Conservation (phyloP, 371 early-diverging fungal genomes). For the Rhizopus arrhizus region DNA sequence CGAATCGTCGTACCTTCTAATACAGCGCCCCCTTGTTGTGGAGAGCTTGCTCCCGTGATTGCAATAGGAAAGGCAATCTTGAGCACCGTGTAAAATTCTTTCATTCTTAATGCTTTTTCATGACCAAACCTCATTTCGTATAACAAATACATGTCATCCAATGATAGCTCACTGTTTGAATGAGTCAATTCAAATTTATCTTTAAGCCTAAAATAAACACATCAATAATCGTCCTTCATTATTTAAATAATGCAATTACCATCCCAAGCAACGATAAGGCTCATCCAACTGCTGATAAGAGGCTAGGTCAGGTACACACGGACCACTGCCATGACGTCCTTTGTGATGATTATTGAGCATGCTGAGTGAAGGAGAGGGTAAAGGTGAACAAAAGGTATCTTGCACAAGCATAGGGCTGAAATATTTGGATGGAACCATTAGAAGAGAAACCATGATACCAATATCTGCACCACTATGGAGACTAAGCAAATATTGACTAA, state of each 20-base stretch:
- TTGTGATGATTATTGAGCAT: conserved; percentile 1
- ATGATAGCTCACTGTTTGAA: conserved; percentile 21
- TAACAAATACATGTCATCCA: conserved; percentile 37
- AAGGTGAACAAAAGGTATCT: neutral
- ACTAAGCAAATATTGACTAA: conserved; percentile 50
- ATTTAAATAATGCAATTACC: conserved; percentile 15
- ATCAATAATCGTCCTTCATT: too few relatives aligned
- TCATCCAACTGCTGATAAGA: conserved; percentile 36
- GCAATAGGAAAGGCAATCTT: conserved; percentile 39
- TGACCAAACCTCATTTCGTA: conserved; percentile 37
- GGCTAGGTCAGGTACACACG: conserved; percentile 32
- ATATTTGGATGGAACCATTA: conserved; percentile 43
- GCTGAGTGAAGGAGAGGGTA: conserved; percentile 10
- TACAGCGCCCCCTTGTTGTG: conserved; percentile 11
- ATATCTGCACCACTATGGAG: conserved; percentile 56
- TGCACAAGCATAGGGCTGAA: conserved; percentile 23
- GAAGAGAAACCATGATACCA: conserved; percentile 51
- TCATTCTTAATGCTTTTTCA: conserved; percentile 35
- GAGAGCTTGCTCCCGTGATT: conserved; percentile 3
- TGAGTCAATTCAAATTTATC: conserved; percentile 36
- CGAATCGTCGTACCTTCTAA: conserved; percentile 28
- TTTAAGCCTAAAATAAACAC: conserved; percentile 29
- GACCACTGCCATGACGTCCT: conserved; percentile 21
- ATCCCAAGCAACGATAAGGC: conserved; percentile 44
- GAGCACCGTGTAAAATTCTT: conserved; percentile 39